These are phyloP conservation scores for Mycena polygramma DNA, from an alignment of 768 basidiomycete species.

Conservation along the genomic window DNA sequence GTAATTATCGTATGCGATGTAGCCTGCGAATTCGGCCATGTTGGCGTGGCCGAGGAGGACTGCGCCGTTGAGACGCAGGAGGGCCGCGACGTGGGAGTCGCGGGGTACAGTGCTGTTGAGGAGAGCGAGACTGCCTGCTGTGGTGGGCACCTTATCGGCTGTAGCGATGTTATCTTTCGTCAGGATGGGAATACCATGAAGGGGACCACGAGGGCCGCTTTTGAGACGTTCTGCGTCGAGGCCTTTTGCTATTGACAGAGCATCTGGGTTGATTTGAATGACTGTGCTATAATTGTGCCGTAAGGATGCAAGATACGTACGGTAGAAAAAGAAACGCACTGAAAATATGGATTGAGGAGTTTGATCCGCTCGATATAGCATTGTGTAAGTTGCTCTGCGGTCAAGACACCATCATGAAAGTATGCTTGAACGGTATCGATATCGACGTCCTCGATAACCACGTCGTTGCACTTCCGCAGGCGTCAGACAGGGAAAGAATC, in stretches of 20 bases:
- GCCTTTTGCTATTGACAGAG: slow-evolving; percentile 44
- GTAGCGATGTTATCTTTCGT: slow-evolving; percentile 44
- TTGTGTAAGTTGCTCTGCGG: slow-evolving; percentile 17
- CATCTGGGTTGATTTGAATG: slow-evolving; percentile 52
- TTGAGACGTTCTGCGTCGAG: slow-evolving; percentile 45
- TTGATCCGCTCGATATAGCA: slow-evolving; percentile 27
- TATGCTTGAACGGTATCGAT: slow-evolving; percentile 15
- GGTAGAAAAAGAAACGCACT: slow-evolving; percentile 16
- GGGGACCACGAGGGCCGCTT: slow-evolving; percentile 45
- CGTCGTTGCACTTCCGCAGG: slow-evolving; percentile 5
- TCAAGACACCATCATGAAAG: not conserved
- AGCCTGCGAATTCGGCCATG: slow-evolving; percentile 21
- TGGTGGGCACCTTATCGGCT: slow-evolving; percentile 47
- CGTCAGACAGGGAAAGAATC: not conserved
- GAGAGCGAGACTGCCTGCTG: slow-evolving; percentile 51
- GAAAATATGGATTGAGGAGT: slow-evolving; percentile 11
- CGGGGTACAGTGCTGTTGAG: slow-evolving; percentile 48
- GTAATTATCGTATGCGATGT: slow-evolving; percentile 25
- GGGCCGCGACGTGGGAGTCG: slow-evolving; percentile 38
- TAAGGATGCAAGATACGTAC: too few relatives aligned
- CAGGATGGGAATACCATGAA: slow-evolving; percentile 53
- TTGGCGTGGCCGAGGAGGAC: slow-evolving; percentile 32
- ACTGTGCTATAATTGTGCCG: not conserved
- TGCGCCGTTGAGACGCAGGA: slow-evolving; percentile 15
- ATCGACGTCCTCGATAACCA: slow-evolving; percentile 22